phyloP scores from a whole-genome alignment of 495 filamentous ascomycete species.

The Aspergillus wentii region DNA sequence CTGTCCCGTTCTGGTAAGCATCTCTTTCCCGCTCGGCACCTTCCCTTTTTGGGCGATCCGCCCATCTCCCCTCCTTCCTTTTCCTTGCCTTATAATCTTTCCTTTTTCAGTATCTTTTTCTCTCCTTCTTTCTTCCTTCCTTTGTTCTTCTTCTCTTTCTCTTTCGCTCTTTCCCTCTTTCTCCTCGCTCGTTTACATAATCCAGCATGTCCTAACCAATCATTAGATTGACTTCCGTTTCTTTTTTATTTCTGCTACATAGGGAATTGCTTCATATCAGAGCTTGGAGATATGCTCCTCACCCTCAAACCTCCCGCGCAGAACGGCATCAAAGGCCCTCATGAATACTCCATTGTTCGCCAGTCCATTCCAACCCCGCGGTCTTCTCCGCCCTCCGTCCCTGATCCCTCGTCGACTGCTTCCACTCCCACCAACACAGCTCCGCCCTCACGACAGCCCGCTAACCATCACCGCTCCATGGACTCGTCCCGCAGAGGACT shows the following conservation, averaged over 20 bases:
- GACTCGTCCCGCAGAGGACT: conserved; percentile 31
- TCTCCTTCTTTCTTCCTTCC: conserved; percentile 1
- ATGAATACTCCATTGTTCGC: conserved; percentile 35
- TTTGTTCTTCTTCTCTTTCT: neutral
- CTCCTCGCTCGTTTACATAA: no score
- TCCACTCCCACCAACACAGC: conserved; percentile 12
- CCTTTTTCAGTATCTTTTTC: neutral
- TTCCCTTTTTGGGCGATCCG: conserved; percentile 1
- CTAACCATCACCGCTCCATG: conserved; percentile 21
- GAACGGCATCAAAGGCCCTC: conserved; percentile 32
- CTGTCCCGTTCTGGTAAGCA: conserved; percentile 10
- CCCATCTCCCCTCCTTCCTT: neutral
- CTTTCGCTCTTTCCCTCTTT: neutral
- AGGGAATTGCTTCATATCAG: neutral
- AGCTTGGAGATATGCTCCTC: conserved; percentile 32
- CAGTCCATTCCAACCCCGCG: conserved; percentile 27
- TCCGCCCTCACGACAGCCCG: conserved; percentile 13
- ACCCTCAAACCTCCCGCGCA: conserved; percentile 36
- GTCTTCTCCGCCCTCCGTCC: conserved; percentile 23
- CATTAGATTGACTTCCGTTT: no score
- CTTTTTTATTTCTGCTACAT: neutral
- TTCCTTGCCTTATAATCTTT: neutral
- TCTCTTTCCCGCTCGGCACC: neutral
- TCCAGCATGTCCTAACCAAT: no score
- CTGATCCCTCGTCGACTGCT: conserved; percentile 4